Evolutionary conservation across 2,329 filamentous ascomycete genomes (phyloP).

Genomic region (Pleoardoris graminearum): DNA sequence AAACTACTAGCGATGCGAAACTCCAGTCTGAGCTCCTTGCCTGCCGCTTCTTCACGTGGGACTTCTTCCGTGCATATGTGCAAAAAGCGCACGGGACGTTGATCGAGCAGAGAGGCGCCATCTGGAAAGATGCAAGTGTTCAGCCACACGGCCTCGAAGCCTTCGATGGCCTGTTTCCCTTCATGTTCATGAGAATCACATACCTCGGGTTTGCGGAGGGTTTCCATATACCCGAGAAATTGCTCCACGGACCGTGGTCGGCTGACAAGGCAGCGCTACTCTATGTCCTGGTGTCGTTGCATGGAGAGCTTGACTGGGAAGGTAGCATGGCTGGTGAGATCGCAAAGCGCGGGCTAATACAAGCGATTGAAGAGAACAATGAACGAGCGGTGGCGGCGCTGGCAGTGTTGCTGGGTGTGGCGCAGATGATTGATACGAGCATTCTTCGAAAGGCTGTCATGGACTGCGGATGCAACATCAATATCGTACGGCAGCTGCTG

Average conservation of each 20-base stretch:
- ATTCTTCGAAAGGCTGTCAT: conserved; percentile 35
- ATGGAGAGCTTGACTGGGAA: conserved; percentile 41
- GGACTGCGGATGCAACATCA: conserved; percentile 33
- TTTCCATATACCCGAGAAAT: conserved; percentile 40
- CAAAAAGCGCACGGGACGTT: conserved; percentile 33
- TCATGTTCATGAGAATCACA: conserved; percentile 34
- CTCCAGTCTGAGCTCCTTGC: conserved; percentile 36
- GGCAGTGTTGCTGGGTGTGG: conserved; percentile 36
- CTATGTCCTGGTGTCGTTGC: conserved; percentile 40
- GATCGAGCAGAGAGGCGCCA: conserved; percentile 32
- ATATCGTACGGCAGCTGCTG: conserved; percentile 36
- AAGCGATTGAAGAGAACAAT: conserved; percentile 32
- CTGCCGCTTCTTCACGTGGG: conserved; percentile 43
- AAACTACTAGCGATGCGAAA: conserved; percentile 20
- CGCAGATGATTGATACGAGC: conserved; percentile 33
- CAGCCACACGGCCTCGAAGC: conserved; percentile 24
- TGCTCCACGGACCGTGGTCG: conserved; percentile 43
- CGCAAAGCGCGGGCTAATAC: conserved; percentile 35
- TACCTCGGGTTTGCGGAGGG: conserved; percentile 38
- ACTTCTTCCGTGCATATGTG: conserved; percentile 42
- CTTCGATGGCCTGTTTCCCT: conserved; percentile 38
- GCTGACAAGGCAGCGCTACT: conserved; percentile 35
- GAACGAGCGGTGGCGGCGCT: conserved; percentile 41
- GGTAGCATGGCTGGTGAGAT: conserved; percentile 39
- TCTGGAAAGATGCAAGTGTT: conserved; percentile 36